phyloP scores from a whole-genome alignment of 495 filamentous ascomycete genomes.

The Chaetomium tenue region DNA sequence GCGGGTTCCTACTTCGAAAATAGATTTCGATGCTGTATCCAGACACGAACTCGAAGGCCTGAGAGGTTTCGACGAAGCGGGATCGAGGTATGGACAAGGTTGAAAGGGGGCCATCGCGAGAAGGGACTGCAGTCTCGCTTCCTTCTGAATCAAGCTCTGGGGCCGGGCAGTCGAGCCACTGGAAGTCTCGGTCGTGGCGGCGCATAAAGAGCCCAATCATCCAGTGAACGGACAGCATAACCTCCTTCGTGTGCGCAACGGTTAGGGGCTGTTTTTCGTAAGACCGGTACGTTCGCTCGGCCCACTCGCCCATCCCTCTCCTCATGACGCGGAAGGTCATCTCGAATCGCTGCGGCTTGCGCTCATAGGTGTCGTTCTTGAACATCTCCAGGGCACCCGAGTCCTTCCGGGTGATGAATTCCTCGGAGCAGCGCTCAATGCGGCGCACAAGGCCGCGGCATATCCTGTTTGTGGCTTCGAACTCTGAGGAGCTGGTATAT shows the following conservation, averaged over 20 bases:
- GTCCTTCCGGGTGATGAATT: slow-evolving; percentile 50
- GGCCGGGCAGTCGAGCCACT: slow-evolving; percentile 43
- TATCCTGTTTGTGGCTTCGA: slow-evolving; percentile 41
- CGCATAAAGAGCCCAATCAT: slow-evolving; percentile 49
- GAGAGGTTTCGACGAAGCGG: slow-evolving; percentile 43
- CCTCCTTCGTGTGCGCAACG: slow-evolving; percentile 40
- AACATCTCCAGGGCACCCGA: slow-evolving; percentile 43
- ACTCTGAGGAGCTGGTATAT: slow-evolving; percentile 42
- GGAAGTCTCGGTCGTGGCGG: slow-evolving; percentile 45
- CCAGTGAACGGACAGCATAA: slow-evolving; percentile 44
- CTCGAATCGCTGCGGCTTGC: slow-evolving; percentile 47
- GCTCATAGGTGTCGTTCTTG: slow-evolving; percentile 35
- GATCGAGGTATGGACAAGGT: slow-evolving; percentile 43
- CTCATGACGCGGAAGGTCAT: slow-evolving; percentile 44
- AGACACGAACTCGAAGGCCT: slow-evolving; percentile 44
- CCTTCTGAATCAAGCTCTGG: slow-evolving; percentile 34
- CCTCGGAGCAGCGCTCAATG: slow-evolving; percentile 48
- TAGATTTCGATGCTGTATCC: slow-evolving; percentile 45
- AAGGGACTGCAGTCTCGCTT: slow-evolving; percentile 34
- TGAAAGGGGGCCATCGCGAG: slow-evolving; percentile 36
- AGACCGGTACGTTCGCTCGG: slow-evolving; percentile 44
- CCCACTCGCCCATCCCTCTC: slow-evolving; percentile 43
- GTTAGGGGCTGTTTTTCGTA: slow-evolving; percentile 48
- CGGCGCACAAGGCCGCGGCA: slow-evolving; percentile 46
- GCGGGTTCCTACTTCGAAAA: slow-evolving; percentile 41